phyloP scores from a whole-genome alignment of 1,284 basidiomycete genomes.

The Ustilago shanxiensis region DNA sequence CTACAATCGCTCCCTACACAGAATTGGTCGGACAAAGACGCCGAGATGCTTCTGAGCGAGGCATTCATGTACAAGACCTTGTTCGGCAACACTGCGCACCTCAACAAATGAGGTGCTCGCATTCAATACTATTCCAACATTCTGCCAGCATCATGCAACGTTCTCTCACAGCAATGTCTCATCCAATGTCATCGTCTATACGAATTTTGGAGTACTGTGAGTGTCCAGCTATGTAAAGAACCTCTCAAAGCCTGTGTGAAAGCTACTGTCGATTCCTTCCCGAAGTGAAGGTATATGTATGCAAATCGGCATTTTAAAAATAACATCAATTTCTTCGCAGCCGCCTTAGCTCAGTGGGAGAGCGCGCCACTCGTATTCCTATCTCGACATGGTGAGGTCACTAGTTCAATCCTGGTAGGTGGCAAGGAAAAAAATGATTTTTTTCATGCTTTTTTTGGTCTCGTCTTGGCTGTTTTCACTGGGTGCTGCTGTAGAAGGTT shows the following conservation, averaged over 20 bases:
- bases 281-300: too few relatives aligned
- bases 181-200: too few relatives aligned
- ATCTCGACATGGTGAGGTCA: slow-evolving; percentile 51
- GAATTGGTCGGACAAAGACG: slow-evolving; percentile 93
- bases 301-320: too few relatives aligned
- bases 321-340: neutral
- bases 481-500: too few relatives aligned
- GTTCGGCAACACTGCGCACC: slow-evolving; percentile 67
- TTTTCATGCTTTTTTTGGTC: neutral
- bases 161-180: too few relatives aligned
- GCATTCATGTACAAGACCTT: slow-evolving; percentile 80
- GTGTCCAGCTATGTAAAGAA: too few relatives aligned
- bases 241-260: too few relatives aligned
- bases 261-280: too few relatives aligned
- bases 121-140: slow-evolving; percentile 6
- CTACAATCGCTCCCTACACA: slow-evolving; percentile 95
- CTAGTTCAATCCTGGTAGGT: slow-evolving; percentile 54
- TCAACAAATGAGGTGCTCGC: slow-evolving; percentile 46
- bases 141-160: neutral
- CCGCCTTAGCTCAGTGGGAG: slow-evolving; percentile 54
- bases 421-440: slow-evolving; percentile 16
- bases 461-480: too few relatives aligned
- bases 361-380: slow-evolving; percentile 52
- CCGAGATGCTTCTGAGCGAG: slow-evolving; percentile 92
- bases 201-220: too few relatives aligned